Percentiles rank a stretch among this genome's conserved stretches.
Conservation (phyloP, 176 grass and related monocot genomes). For the Ananas comosus region DNA sequence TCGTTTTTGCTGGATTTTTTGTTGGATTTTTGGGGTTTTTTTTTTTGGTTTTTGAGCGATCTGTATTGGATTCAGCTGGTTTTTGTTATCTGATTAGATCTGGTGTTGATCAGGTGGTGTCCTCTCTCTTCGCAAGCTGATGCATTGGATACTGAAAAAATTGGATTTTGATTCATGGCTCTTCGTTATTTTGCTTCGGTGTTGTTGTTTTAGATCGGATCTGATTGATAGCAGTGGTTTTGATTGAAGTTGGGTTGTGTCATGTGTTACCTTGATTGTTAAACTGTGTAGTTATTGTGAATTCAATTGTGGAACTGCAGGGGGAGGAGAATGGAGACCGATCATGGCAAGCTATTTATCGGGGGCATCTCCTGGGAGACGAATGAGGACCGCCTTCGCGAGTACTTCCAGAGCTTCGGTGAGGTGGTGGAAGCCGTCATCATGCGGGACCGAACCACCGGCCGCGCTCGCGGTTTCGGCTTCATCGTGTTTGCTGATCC, state of each 20-base stretch:
- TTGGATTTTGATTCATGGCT: conserved; percentile 23
- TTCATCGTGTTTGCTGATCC: conserved; percentile 80
- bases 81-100: conserved; percentile 27
- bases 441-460: conserved; percentile 84
- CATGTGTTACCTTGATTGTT: neutral
- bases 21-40: neutral
- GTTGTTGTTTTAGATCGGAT: conserved; percentile 41
- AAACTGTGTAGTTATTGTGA: conserved; percentile 35
- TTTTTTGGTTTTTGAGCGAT: neutral
- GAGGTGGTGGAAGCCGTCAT: conserved; percentile 94
- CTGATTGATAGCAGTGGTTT: conserved; percentile 32
- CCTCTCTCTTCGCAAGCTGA: conserved; percentile 3
- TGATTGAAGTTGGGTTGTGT: conserved; percentile 33
- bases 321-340: conserved; percentile 61
- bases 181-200: conserved; percentile 10
- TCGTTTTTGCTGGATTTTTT: conserved; percentile 6
- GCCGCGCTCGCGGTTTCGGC: conserved; percentile 83
- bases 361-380: conserved; percentile 98
- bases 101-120: conserved; percentile 37
- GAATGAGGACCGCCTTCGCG: conserved; percentile 78
- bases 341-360: conserved; percentile 91
- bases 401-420: conserved; percentile 71
- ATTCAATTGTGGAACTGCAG: conserved; percentile 46
- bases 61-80: neutral
- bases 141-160: conserved; percentile 10